A percentile compares a stretch with the other conserved stretches of the same genome.
These are phyloP conservation scores for Aureobasidium uvarum DNA, from an alignment of 2,329 filamentous ascomycete genomes.

Conservation along the genomic window DNA sequence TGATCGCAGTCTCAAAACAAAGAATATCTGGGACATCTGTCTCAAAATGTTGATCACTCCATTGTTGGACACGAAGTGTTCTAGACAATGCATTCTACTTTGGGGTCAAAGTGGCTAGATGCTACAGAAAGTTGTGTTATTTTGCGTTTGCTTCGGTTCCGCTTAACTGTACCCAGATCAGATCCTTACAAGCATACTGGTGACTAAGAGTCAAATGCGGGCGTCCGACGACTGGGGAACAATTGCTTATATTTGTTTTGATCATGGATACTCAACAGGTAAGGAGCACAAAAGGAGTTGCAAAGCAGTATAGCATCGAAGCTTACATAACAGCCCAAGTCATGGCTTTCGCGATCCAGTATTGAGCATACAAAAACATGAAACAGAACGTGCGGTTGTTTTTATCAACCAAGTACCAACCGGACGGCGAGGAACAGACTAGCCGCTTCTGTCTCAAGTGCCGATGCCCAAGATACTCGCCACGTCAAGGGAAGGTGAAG, in stretches of 20 bases:
- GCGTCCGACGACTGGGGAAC: neutral
- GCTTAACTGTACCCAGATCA: too few relatives aligned
- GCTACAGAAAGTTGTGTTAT: too few relatives aligned
- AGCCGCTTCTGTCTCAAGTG: neutral
- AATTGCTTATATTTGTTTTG: neutral
- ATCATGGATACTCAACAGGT: neutral
- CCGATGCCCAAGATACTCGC: conserved; percentile 17
- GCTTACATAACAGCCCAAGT: neutral
- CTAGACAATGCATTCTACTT: too few relatives aligned
- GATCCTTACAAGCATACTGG: neutral
- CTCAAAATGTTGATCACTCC: too few relatives aligned
- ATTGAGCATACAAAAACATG: neutral
- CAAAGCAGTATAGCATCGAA: neutral
- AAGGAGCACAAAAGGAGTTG: neutral
- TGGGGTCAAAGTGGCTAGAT: too few relatives aligned
- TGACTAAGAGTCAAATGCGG: neutral
- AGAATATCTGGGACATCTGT: too few relatives aligned
- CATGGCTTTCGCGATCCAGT: neutral
- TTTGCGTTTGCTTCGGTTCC: too few relatives aligned
- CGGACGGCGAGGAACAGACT: neutral
- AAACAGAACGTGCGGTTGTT: neutral
- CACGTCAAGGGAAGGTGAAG: conserved; percentile 7
- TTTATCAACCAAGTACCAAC: neutral
- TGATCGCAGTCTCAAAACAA: too few relatives aligned
- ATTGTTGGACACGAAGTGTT: too few relatives aligned